phyloP scores from a whole-genome alignment of 176 grass and related monocot species.

The Aechmea fasciata region DNA sequence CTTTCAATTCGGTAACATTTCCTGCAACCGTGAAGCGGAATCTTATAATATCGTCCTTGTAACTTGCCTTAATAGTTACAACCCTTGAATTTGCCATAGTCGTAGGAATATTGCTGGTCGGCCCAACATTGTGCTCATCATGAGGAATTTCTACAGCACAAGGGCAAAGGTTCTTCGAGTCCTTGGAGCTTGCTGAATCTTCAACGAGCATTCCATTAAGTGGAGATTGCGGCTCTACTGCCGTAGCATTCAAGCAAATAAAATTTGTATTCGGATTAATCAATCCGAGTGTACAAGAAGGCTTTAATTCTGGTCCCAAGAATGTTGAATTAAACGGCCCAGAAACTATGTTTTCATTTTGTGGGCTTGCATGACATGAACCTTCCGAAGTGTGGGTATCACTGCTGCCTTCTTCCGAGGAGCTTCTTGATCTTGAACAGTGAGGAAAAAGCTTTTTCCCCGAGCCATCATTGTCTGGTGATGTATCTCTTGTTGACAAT shows the following conservation, averaged over 20 bases:
- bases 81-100: slow-evolving; percentile 35
- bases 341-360: slow-evolving; percentile 32
- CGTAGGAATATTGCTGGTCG: slow-evolving; percentile 24
- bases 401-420: slow-evolving; percentile 69
- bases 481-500: slow-evolving; percentile 17
- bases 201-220: slow-evolving; percentile 45
- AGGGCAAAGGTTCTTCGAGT: slow-evolving; percentile 68
- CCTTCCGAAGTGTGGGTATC: slow-evolving; percentile 64
- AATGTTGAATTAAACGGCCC: slow-evolving; percentile 45
- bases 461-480: slow-evolving; percentile 24
- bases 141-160: slow-evolving; percentile 17
- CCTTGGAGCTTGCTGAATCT: slow-evolving; percentile 76
- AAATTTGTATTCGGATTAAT: background rate
- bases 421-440: slow-evolving; percentile 53
- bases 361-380: slow-evolving; percentile 63
- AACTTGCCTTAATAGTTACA: slow-evolving; percentile 79
- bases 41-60: slow-evolving; percentile 81
- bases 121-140: slow-evolving; percentile 19
- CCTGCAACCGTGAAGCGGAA: slow-evolving; percentile 53
- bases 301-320: slow-evolving; percentile 25
- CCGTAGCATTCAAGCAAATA: background rate
- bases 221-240: slow-evolving; percentile 28
- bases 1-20: slow-evolving; percentile 40
- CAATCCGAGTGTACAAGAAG: slow-evolving; percentile 14
- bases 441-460: slow-evolving; percentile 17